Conservation (phyloP, 768 basidiomycete species). For the Lactarius evosmus region DNA sequence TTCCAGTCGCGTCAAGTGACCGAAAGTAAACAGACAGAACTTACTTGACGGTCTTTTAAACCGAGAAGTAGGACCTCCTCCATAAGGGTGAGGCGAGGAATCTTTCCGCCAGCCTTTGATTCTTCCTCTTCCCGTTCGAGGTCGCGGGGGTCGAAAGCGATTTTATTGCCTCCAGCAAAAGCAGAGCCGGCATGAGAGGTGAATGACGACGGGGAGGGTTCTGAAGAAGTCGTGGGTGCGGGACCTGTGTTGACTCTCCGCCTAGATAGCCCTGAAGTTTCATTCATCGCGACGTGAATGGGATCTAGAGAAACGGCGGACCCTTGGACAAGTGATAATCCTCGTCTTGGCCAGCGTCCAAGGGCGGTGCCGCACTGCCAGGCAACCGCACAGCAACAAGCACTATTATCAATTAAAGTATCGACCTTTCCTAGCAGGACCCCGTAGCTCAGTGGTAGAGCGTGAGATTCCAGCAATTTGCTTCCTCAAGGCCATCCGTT, state of each 20-base stretch:
- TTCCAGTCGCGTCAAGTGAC: slow-evolving; percentile 14
- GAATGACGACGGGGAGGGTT: slow-evolving; percentile 35
- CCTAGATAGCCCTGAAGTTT: slow-evolving; percentile 46
- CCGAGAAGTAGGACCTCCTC: slow-evolving; percentile 94
- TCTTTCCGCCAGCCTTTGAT: slow-evolving; percentile 60
- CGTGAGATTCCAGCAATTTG: slow-evolving; percentile 28
- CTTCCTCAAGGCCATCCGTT: slow-evolving; percentile 30
- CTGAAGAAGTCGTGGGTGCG: slow-evolving; percentile 38
- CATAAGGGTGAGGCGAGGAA: slow-evolving; percentile 89
- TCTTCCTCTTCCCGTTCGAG: slow-evolving; percentile 68
- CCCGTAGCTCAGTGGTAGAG: slow-evolving; percentile 31
- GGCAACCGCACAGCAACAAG: not conserved
- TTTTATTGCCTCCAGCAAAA: slow-evolving; percentile 79
- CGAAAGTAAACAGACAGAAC: slow-evolving; percentile 27
- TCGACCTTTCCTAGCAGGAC: not conserved
- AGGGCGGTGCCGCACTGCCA: slow-evolving; percentile 1
- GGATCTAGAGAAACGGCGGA: not conserved
- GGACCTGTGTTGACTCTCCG: slow-evolving; percentile 49
- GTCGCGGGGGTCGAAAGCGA: slow-evolving; percentile 94
- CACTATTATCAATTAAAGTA: not conserved
- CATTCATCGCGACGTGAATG: slow-evolving; percentile 13
- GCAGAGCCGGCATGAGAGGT: slow-evolving; percentile 68
- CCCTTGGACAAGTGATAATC: not conserved
- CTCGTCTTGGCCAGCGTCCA: not conserved
- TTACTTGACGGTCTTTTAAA: slow-evolving; percentile 92